phyloP scores from a whole-genome alignment of 306 rosid genomes.

The Trichosanthes truncata region DNA sequence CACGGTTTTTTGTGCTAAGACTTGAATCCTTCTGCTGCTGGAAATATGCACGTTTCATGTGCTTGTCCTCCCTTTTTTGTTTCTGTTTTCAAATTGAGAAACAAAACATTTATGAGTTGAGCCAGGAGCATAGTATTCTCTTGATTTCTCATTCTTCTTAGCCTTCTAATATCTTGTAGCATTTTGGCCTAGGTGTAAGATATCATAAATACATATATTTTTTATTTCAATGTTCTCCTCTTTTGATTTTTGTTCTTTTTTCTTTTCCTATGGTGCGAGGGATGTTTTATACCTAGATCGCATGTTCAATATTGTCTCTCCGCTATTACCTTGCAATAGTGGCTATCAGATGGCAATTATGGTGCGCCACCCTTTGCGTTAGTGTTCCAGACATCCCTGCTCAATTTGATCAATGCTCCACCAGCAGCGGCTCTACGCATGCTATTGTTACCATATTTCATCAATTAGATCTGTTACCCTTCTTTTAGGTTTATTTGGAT shows the following conservation, averaged over 20 bases:
- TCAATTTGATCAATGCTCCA: constrained; percentile 1
- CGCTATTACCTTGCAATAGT: constrained; percentile 17
- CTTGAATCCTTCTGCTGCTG: neutral
- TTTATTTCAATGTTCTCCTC: constrained; percentile 14
- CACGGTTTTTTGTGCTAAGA: constrained; percentile 1
- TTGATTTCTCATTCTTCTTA: neutral
- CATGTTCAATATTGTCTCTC: constrained; percentile 28
- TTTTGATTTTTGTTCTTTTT: constrained; percentile 27
- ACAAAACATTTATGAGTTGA: neutral
- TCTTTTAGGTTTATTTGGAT: neutral
- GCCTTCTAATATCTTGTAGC: neutral
- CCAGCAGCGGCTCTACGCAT: neutral
- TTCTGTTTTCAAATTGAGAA: neutral
- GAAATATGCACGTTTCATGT: constrained; percentile 1
- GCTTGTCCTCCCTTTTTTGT: neutral
- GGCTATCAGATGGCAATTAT: constrained; percentile 17
- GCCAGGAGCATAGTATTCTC: neutral
- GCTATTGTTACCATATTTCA: neutral
- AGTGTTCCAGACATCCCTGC: constrained; percentile 12
- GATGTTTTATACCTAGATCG: constrained; percentile 35
- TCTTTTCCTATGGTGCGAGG: constrained; percentile 27
- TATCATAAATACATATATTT: constrained; percentile 12
- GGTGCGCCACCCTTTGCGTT: constrained; percentile 24
- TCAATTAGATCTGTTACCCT: neutral
- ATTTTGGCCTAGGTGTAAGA: constrained; percentile 12